Percentiles rank a stretch among this genome's conserved stretches.
Conservation (phyloP, 2,329 filamentous ascomycete genomes). For the Pseudogymnoascus verrucosus region DNA sequence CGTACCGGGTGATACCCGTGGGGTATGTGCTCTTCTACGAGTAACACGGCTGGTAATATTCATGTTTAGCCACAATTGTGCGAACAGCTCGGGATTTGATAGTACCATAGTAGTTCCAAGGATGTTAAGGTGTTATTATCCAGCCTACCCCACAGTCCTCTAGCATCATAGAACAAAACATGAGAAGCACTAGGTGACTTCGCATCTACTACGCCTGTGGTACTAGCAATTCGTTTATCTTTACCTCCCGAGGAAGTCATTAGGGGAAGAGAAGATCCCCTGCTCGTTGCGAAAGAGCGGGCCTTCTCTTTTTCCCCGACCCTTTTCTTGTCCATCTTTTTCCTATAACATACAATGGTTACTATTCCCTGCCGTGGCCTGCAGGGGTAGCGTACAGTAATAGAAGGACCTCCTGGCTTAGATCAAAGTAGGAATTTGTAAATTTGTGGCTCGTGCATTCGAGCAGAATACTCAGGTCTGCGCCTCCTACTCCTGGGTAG, state of each 20-base stretch:
- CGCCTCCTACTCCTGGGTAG: not conserved
- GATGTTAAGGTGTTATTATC: too few species aligned
- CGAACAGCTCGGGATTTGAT: not conserved
- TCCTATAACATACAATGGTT: not conserved
- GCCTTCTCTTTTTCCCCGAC: not conserved
- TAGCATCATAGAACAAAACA: not conserved
- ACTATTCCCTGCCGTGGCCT: not conserved
- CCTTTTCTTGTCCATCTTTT: not conserved
- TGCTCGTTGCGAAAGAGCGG: not conserved
- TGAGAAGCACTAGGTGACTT: not conserved
- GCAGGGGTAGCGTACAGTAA: not conserved
- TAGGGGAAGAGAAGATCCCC: not conserved
- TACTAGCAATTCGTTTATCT: not conserved
- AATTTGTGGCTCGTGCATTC: slow-evolving; percentile 4
- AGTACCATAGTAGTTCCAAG: too few species aligned
- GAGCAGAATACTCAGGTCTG: not conserved
- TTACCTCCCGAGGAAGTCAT: not conserved
- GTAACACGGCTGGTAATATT: not conserved
- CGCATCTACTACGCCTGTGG: not conserved
- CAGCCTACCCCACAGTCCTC: not conserved
- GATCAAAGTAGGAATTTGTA: not conserved
- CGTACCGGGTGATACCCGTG: not conserved
- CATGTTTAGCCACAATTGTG: not conserved
- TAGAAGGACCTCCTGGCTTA: not conserved
- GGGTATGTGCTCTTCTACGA: not conserved